phyloP scores from a whole-genome alignment of 805 yeast genomes.

The Hanseniaspora osmophila region DNA sequence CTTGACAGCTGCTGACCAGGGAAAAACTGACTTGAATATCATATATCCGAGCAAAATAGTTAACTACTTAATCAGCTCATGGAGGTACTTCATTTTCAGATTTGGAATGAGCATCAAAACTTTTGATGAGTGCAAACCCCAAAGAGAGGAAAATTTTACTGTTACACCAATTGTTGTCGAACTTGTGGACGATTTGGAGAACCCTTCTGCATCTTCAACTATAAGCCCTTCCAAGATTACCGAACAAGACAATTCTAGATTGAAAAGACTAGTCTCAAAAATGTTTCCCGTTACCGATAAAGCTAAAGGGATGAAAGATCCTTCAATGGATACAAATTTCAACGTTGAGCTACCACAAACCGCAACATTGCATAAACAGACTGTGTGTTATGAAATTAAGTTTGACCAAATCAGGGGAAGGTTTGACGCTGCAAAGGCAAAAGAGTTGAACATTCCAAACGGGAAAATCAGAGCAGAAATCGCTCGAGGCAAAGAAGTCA shows the following conservation, averaged over 20 bases:
- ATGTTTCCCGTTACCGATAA: conserved; percentile 37
- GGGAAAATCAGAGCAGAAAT: conserved; percentile 47
- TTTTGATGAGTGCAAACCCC: conserved; percentile 7
- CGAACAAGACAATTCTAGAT: background rate
- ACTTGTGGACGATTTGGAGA: background rate
- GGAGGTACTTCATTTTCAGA: conserved; percentile 81
- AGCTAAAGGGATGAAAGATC: conserved; percentile 18
- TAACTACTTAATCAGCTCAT: conserved; percentile 52
- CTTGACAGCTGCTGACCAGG: conserved; percentile 70
- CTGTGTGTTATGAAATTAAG: conserved; percentile 57
- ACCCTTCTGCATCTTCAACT: background rate
- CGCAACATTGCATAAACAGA: conserved; percentile 11
- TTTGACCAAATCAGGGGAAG: conserved; percentile 62
- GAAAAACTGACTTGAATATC: conserved; percentile 41
- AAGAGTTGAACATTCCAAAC: conserved; percentile 50
- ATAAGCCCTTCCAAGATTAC: background rate
- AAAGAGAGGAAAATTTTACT: conserved; percentile 8
- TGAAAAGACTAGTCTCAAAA: conserved; percentile 24
- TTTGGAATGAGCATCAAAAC: conserved; percentile 44
- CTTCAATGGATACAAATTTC: conserved; percentile 23
- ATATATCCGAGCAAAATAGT: conserved; percentile 35
- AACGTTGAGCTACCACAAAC: conserved; percentile 24
- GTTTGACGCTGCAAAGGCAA: conserved; percentile 55
- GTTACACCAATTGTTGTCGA: background rate
- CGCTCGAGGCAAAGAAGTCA: conserved; percentile 44